Evolutionary conservation across 2,329 filamentous ascomycete genomes (phyloP).

Genomic region (Fusarium guadeloupense): DNA sequence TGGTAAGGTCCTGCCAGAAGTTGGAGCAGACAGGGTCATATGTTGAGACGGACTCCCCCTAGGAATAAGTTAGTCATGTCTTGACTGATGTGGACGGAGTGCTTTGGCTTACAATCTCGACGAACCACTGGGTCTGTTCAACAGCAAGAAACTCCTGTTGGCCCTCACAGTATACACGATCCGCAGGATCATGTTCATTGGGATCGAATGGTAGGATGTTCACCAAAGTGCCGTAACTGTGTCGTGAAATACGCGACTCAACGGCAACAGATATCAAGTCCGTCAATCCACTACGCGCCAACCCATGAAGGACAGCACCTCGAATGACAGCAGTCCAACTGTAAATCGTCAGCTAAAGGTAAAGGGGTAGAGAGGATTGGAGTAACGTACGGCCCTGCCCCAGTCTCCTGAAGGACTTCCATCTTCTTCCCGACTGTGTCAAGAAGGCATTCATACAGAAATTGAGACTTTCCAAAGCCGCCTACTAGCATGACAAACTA

Average conservation of each 20-base stretch:
- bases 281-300: constrained; percentile 7
- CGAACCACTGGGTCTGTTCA: constrained; percentile 47
- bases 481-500: constrained; percentile 54
- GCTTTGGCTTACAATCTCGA: constrained; percentile 31
- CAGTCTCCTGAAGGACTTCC: constrained; percentile 47
- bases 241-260: constrained; percentile 42
- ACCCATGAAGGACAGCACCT: constrained; percentile 46
- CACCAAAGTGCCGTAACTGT: constrained; percentile 42
- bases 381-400: constrained; percentile 47
- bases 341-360: neutral
- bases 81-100: neutral
- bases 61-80: neutral
- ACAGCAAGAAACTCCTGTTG: constrained; percentile 24
- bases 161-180: constrained; percentile 29
- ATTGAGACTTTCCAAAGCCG: constrained; percentile 50
- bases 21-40: neutral
- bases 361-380: accelerated
- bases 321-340: constrained; percentile 51
- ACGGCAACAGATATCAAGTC: constrained; percentile 28
- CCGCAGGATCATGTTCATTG: constrained; percentile 19
- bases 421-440: neutral
- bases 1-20: constrained; percentile 23
- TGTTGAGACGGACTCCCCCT: constrained; percentile 30
- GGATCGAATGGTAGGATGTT: constrained; percentile 25
- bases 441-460: constrained; percentile 43